Percentiles rank a stretch among this genome's conserved stretches.
Evolutionary conservation across 768 basidiomycete genomes (phyloP).

Genomic region (Mycena belliarum): DNA sequence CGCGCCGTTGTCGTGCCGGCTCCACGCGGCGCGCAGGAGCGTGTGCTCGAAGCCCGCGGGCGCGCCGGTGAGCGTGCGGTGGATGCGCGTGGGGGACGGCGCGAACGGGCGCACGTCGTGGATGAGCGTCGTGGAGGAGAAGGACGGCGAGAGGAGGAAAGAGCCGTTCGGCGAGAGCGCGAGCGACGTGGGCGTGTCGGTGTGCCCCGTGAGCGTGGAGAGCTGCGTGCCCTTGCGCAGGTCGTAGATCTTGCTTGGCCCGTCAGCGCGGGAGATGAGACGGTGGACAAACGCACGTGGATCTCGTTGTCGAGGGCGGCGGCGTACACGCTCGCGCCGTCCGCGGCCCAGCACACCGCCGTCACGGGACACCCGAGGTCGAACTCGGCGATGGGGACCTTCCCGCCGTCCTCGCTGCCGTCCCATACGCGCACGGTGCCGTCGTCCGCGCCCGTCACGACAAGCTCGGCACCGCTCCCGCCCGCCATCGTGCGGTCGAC

Average conservation of each 20-base stretch:
- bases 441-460: constrained; percentile 90
- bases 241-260: constrained; percentile 80
- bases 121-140: constrained; percentile 87
- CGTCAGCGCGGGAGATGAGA: not conserved
- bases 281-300: constrained; percentile 61
- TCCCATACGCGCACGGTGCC: constrained; percentile 93
- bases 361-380: constrained; percentile 91
- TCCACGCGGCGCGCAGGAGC: constrained; percentile 85
- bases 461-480: constrained; percentile 81
- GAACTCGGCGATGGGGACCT: constrained; percentile 76
- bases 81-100: constrained; percentile 76
- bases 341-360: constrained; percentile 87
- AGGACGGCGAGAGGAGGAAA: constrained; percentile 86
- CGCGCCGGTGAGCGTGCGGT: constrained; percentile 78
- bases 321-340: constrained; percentile 87
- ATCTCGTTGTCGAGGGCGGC: constrained; percentile 95
- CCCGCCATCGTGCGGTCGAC: constrained; percentile 85
- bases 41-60: constrained; percentile 95
- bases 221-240: constrained; percentile 82
- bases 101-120: constrained; percentile 96
- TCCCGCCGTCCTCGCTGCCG: constrained; percentile 72
- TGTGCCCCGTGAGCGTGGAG: constrained; percentile 80
- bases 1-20: constrained; percentile 77
- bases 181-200: constrained; percentile 93
- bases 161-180: constrained; percentile 86